Percentiles rank a stretch among this genome's conserved stretches.
Evolutionary conservation across 768 basidiomycete species (phyloP).

Genomic region (Xerocomellus dryophilus): DNA sequence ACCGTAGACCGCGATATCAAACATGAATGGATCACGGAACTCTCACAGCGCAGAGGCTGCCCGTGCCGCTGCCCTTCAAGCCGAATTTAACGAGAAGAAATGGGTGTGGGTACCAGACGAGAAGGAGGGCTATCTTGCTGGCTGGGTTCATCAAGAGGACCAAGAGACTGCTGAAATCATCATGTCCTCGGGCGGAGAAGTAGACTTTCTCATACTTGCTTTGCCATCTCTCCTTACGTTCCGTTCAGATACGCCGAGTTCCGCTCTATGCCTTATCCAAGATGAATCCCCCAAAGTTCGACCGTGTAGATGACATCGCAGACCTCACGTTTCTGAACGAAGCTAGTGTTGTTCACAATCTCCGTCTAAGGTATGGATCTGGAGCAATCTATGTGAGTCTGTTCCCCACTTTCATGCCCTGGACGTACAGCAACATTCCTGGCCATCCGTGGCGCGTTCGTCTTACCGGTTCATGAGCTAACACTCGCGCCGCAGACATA

Average conservation of each 20-base stretch:
- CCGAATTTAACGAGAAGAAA: slow-evolving; percentile 96
- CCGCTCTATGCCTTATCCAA: slow-evolving; percentile 83
- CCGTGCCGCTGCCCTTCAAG: slow-evolving; percentile 82
- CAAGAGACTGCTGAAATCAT: slow-evolving; percentile 81
- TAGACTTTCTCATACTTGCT: slow-evolving; percentile 30
- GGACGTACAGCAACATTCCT: slow-evolving; percentile 2
- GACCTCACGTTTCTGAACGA: slow-evolving; percentile 98
- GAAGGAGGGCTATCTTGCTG: slow-evolving; percentile 88
- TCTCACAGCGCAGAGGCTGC: slow-evolving; percentile 70
- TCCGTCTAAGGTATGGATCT: slow-evolving; percentile 85
- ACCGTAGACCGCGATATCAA: slow-evolving; percentile 3
- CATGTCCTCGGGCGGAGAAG: slow-evolving; percentile 82
- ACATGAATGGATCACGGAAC: slow-evolving; percentile 48
- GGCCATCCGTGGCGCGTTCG: slow-evolving; percentile 2
- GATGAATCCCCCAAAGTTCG: slow-evolving; percentile 99
- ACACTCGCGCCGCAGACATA: slow-evolving; percentile 61
- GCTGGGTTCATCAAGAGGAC: slow-evolving; percentile 88
- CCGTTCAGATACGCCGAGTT: slow-evolving; percentile 55
- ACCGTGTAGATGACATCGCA: slow-evolving; percentile 96
- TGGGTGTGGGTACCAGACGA: slow-evolving; percentile 98
- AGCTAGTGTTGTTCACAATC: slow-evolving; percentile 98
- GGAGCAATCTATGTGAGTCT: slow-evolving; percentile 86
- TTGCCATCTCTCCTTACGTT: slow-evolving; percentile 6
- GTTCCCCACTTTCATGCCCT: not conserved
- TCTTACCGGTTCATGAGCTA: slow-evolving; percentile 3